Conservation (phyloP, 495 filamentous ascomycete genomes). For the Cryomyces antarcticus region DNA sequence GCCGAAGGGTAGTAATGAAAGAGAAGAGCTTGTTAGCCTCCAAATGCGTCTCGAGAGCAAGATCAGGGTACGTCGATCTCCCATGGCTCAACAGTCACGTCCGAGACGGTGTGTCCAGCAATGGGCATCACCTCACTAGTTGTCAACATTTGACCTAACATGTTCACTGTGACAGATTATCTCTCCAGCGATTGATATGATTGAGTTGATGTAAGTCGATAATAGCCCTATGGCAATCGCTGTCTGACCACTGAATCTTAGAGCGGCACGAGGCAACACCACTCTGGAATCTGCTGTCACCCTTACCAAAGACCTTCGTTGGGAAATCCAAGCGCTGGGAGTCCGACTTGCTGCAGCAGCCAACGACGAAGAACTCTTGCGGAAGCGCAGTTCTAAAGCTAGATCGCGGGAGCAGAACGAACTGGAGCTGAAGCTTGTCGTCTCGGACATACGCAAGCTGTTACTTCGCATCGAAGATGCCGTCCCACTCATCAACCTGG, state of each 20-base stretch:
- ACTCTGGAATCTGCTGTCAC: slow-evolving; percentile 76
- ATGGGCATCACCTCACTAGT: too few relatives aligned
- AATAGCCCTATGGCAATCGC: not conserved
- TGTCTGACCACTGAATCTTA: slow-evolving; percentile 9
- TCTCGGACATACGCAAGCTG: slow-evolving; percentile 54
- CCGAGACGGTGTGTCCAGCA: too few relatives aligned
- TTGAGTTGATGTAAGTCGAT: slow-evolving; percentile 59
- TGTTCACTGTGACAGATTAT: slow-evolving; percentile 38
- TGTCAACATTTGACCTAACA: too few relatives aligned
- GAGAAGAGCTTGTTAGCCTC: slow-evolving; percentile 46
- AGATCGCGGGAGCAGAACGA: slow-evolving; percentile 28
- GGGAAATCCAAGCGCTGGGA: slow-evolving; percentile 72
- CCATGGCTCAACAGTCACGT: not conserved
- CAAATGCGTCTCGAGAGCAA: slow-evolving; percentile 66
- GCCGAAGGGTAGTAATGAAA: slow-evolving; percentile 48
- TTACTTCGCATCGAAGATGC: slow-evolving; percentile 73
- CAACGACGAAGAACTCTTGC: slow-evolving; percentile 38
- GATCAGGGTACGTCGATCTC: slow-evolving; percentile 39
- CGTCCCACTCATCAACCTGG: slow-evolving; percentile 82
- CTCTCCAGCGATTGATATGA: slow-evolving; percentile 80
- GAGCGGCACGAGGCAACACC: slow-evolving; percentile 83
- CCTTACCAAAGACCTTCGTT: slow-evolving; percentile 68
- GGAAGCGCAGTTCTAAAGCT: slow-evolving; percentile 27
- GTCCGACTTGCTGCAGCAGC: slow-evolving; percentile 52
- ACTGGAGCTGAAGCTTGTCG: slow-evolving; percentile 46